Evolutionary conservation across 1,284 basidiomycete genomes (phyloP).

Genomic region (Cryptococcus sp.): DNA sequence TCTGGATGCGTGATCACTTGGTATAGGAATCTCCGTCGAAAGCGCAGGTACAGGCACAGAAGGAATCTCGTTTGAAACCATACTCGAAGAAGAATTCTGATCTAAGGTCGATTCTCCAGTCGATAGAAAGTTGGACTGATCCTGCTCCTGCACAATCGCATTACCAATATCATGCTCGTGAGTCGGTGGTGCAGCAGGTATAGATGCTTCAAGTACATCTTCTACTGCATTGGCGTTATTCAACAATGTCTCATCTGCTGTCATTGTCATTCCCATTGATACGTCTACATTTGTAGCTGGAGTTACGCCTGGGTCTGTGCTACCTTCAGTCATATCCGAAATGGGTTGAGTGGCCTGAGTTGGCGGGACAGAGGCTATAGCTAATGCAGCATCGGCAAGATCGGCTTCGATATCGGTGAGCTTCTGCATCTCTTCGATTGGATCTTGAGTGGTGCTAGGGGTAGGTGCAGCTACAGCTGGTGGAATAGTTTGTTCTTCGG

Average conservation of each 20-base stretch:
- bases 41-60: background rate
- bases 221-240: constrained; percentile 4
- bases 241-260: background rate
- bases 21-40: background rate
- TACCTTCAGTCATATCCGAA: background rate
- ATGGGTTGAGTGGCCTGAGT: background rate
- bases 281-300: background rate
- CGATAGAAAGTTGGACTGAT: background rate
- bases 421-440: constrained; percentile 22
- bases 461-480: too few species aligned
- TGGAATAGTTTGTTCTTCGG: too few species aligned
- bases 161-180: background rate
- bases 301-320: background rate
- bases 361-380: constrained; percentile 11
- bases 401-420: constrained; percentile 32
- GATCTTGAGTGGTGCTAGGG: too few species aligned
- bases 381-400: constrained; percentile 28
- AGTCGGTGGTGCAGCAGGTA: background rate
- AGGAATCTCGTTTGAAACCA: background rate
- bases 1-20: background rate
- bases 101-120: background rate
- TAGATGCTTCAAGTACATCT: constrained; percentile 5
- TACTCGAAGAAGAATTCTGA: background rate
- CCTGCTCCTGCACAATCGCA: background rate
- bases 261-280: background rate